Conservation (phyloP, 2,329 filamentous ascomycete genomes). For the Plectosphaerella plurivora region DNA sequence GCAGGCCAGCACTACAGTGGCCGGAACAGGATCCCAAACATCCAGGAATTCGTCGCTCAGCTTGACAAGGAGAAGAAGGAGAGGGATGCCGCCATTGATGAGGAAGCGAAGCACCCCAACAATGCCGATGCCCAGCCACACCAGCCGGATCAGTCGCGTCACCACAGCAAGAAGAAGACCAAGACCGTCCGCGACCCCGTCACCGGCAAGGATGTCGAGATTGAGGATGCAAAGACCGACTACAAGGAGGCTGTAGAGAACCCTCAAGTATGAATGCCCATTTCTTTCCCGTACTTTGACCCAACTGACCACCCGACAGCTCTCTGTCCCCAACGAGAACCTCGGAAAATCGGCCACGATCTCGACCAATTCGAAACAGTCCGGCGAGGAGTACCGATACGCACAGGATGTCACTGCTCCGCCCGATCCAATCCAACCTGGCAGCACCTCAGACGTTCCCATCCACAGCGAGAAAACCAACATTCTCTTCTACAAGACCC, state of each 20-base stretch:
- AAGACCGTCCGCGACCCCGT: constrained; percentile 82
- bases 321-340: constrained; percentile 88
- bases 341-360: constrained; percentile 70
- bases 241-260: constrained; percentile 67
- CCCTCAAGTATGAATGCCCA: constrained; percentile 52
- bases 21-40: constrained; percentile 78
- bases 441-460: constrained; percentile 86
- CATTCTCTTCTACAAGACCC: constrained; percentile 91
- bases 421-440: constrained; percentile 77
- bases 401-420: constrained; percentile 89
- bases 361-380: constrained; percentile 66
- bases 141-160: constrained; percentile 22
- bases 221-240: constrained; percentile 73
- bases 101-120: constrained; percentile 36
- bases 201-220: constrained; percentile 79
- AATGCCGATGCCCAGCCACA: constrained; percentile 37
- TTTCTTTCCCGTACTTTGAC: neutral
- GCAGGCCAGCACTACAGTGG: constrained; percentile 73
- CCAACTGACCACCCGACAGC: constrained; percentile 29
- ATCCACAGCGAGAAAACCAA: constrained; percentile 97
- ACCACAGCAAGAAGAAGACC: constrained; percentile 41
- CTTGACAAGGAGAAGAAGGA: constrained; percentile 76
- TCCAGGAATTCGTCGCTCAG: constrained; percentile 75
- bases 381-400: constrained; percentile 73
- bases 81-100: constrained; percentile 68